Evolutionary conservation across 2,329 filamentous ascomycete genomes (phyloP).

Genomic region (Xylariaceae sp.): DNA sequence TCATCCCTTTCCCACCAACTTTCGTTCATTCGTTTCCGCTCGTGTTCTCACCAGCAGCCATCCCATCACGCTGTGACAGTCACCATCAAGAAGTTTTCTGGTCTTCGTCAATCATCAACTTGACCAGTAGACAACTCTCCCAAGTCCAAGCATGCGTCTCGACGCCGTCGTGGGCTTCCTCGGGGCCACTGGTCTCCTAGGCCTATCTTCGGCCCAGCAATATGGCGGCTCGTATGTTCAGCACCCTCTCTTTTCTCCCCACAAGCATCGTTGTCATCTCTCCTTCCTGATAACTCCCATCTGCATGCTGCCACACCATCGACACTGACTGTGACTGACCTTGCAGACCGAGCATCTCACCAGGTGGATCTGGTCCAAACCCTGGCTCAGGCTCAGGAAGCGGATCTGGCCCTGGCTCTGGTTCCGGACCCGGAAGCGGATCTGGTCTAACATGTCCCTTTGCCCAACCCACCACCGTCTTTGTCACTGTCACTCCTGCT

Average conservation of each 20-base stretch:
- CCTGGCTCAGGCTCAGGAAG: too few species aligned
- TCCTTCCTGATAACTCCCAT: background rate
- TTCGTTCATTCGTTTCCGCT: conserved; percentile 20
- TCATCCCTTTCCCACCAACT: background rate
- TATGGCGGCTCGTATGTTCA: conserved; percentile 27
- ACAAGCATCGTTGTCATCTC: background rate
- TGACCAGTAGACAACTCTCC: conserved; percentile 2
- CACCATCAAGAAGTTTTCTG: conserved; percentile 1
- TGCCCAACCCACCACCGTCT: conserved; percentile 43
- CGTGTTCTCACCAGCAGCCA: conserved; percentile 12
- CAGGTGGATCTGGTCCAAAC: too few species aligned
- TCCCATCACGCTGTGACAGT: background rate
- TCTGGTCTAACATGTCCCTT: conserved; percentile 38
- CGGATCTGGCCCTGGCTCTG: conserved; percentile 2
- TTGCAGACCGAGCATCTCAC: background rate
- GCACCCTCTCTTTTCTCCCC: background rate
- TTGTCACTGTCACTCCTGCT: conserved; percentile 45
- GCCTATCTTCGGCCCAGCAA: conserved; percentile 25
- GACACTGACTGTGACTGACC: conserved; percentile 1
- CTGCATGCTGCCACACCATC: background rate
- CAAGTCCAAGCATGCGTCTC: conserved; percentile 23
- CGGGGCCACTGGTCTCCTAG: conserved; percentile 23
- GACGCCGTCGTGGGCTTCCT: conserved; percentile 28
- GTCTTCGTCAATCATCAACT: conserved; percentile 9
- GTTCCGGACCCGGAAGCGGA: conserved; percentile 12